phyloP scores from a whole-genome alignment of 306 rosid species.

The Prunus fruticosa region DNA sequence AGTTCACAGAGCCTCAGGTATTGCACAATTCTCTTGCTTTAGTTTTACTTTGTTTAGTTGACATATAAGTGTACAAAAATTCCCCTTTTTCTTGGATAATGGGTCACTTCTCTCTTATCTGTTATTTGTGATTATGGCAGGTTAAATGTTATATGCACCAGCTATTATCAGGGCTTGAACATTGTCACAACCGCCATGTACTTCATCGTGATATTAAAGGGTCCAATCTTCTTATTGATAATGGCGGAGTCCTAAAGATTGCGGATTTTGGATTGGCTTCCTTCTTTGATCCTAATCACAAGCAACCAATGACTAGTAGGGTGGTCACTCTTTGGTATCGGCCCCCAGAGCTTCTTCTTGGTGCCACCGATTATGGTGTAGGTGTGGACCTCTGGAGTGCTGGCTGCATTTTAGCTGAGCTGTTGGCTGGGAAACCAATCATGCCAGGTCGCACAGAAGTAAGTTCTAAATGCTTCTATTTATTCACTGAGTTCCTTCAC shows the following conservation, averaged over 20 bases:
- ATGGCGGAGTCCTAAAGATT: constrained; percentile 75
- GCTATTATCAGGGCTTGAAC: constrained; percentile 82
- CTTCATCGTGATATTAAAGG: constrained; percentile 92
- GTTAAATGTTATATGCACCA: constrained; percentile 89
- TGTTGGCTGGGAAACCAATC: constrained; percentile 87
- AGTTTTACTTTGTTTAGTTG: constrained; percentile 12
- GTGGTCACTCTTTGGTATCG: constrained; percentile 94
- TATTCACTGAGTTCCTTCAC: constrained; percentile 15
- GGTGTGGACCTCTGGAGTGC: constrained; percentile 97
- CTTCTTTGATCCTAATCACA: constrained; percentile 74
- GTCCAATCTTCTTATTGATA: constrained; percentile 82
- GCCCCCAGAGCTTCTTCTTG: constrained; percentile 89
- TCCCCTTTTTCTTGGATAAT: neutral
- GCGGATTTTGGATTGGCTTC: constrained; percentile 97
- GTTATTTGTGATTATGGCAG: constrained; percentile 39
- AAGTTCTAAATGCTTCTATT: constrained; percentile 20
- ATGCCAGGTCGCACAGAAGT: constrained; percentile 97
- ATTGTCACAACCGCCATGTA: constrained; percentile 73
- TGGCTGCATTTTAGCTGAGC: constrained; percentile 89
- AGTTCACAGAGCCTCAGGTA: constrained; percentile 87
- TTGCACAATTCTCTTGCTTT: constrained; percentile 12
- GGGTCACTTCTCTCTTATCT: constrained; percentile 26
- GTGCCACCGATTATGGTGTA: constrained; percentile 83
- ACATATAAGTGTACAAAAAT: constrained; percentile 2
- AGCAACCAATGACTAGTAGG: constrained; percentile 92